A percentile compares a stretch with the other conserved stretches of the same genome.
These are phyloP conservation scores for Malus sieversii DNA, from an alignment of 306 rosid genomes.

Conservation along the genomic window DNA sequence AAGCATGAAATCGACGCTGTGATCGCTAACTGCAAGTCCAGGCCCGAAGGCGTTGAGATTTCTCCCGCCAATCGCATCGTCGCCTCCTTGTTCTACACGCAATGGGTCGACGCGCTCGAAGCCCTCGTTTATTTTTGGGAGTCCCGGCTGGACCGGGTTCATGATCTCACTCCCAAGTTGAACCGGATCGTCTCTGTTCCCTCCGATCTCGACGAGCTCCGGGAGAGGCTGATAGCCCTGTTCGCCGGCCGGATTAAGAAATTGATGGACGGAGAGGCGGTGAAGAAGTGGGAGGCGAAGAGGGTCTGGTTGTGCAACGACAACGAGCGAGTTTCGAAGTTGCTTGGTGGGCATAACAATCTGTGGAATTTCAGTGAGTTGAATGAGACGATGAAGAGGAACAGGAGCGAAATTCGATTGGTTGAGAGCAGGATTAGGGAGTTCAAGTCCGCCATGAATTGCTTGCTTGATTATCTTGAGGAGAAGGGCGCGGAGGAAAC, in stretches of 20 bases:
- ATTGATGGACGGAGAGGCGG: slow-evolving; percentile 50
- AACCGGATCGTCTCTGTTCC: slow-evolving; percentile 24
- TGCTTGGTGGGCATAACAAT: background rate
- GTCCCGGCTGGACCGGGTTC: slow-evolving; percentile 37
- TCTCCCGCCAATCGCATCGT: slow-evolving; percentile 13
- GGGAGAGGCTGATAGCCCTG: slow-evolving; percentile 25
- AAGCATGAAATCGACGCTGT: slow-evolving; percentile 22
- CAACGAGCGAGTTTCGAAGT: background rate
- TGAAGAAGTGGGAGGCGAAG: slow-evolving; percentile 38
- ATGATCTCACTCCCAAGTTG: slow-evolving; percentile 42
- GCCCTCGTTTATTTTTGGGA: slow-evolving; percentile 62
- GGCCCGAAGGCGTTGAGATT: slow-evolving; percentile 18
- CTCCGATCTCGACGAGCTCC: slow-evolving; percentile 41
- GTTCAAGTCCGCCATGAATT: slow-evolving; percentile 59
- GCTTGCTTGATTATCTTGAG: slow-evolving; percentile 43
- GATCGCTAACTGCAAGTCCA: slow-evolving; percentile 28
- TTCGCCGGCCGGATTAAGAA: slow-evolving; percentile 37
- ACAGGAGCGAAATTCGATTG: slow-evolving; percentile 27
- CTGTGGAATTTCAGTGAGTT: background rate
- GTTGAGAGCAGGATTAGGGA: slow-evolving; percentile 46
- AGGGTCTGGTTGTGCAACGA: slow-evolving; percentile 23
- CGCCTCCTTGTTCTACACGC: slow-evolving; percentile 33
- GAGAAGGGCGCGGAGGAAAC: slow-evolving; percentile 14
- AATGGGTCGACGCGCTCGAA: slow-evolving; percentile 49
- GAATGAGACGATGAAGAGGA: slow-evolving; percentile 22